Base-by-base conservation (phyloP, 202 grass and related monocot species). In the Saccharum hybrid region DNA sequence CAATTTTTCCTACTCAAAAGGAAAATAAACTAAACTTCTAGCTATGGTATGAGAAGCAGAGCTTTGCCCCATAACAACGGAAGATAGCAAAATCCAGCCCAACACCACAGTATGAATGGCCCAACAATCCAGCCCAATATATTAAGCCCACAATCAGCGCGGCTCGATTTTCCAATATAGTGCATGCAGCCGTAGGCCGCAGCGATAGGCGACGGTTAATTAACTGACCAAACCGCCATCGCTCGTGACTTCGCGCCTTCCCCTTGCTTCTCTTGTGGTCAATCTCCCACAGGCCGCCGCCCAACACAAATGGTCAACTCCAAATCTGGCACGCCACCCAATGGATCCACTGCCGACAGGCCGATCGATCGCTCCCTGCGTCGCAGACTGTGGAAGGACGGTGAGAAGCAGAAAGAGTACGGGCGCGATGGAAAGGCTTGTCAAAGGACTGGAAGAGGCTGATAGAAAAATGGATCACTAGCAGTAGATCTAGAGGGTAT, bases 391-490 rank as follows among this genome's bases (percentile, higher is more conserved):
- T 5, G 9, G 68, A 63, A 46, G 38, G 23, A 15, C 13, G 5
- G 16, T 19, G 36, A 42, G 60, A 10, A 71, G 69, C 40, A 42
- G 37, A 1, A 45, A n/a, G 13, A 57, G 13, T n/a, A 30, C 19
- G 51, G n/a, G 40, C 33, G 16, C 60, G 4, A 88, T 86, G 92
- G 90, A 90, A 71, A 72, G 63, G 37, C 69, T 89, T 57, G 23
- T 88, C 38, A 84, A 88, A 79, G 92, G 85, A 16, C 68, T 90
- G 70, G 71, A 82, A 52, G 51, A 22, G 56, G 92, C 36, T n/a
- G n/a, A n/a, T n/a, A n/a, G n/a, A n/a, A n/a, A n/a, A n/a, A n/a
- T n/a, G n/a, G n/a, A n/a, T n/a, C n/a, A n/a, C n/a, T n/a, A n/a
- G n/a, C n/a, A n/a, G n/a, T n/a, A n/a, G n/a, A n/a, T n/a, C n/a